Percentiles rank a stretch among this genome's conserved stretches.
Conservation (phyloP, 179 eudicot genomes). For the Pouteria campechiana region DNA sequence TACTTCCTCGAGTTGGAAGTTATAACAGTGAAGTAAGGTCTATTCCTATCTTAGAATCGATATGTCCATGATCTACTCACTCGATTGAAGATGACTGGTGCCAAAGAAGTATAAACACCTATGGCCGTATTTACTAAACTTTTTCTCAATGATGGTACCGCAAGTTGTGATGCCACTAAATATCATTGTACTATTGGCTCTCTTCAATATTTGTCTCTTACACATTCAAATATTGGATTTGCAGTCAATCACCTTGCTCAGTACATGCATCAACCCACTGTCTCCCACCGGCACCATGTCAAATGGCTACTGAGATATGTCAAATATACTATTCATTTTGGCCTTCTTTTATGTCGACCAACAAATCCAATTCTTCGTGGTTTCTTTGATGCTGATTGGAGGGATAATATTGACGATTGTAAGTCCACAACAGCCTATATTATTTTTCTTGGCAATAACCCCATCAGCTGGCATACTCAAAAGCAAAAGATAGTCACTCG, state of each 20-base stretch:
- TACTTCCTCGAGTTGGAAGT: no score
- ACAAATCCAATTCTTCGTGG: not conserved
- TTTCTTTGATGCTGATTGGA: constrained; percentile 5
- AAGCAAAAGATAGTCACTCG: not conserved
- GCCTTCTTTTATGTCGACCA: not conserved
- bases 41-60: no score
- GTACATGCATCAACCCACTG: not conserved
- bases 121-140: no score
- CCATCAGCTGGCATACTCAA: not conserved
- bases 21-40: no score
- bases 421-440: not conserved
- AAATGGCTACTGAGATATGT: not conserved
- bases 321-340: not conserved
- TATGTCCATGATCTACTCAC: no score
- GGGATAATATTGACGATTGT: not conserved
- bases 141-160: no score
- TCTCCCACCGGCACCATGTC: not conserved
- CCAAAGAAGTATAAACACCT: no score
- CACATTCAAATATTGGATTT: not conserved
- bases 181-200: no score
- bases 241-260: not conserved
- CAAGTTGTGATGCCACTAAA: no score
- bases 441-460: not conserved
- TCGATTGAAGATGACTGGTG: no score
- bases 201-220: not conserved